phyloP scores from a whole-genome alignment of 2,329 filamentous ascomycete genomes.

The Colletotrichum tamarilloi region DNA sequence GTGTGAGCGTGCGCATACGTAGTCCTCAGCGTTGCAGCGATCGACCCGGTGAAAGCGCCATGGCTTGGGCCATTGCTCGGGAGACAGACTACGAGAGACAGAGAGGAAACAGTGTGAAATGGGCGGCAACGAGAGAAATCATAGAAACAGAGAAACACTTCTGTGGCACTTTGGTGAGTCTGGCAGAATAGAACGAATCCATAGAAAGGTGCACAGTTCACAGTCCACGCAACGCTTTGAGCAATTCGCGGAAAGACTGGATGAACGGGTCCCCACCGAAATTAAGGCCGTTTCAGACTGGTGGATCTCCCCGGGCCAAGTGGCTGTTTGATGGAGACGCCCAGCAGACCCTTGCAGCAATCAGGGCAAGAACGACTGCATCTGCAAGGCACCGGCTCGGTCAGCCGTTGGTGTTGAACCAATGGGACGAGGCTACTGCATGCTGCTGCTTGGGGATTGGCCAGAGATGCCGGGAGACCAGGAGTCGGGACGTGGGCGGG shows the following conservation, averaged over 20 bases:
- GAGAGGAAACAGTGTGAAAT: not conserved
- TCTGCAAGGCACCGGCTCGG: conserved; percentile 38
- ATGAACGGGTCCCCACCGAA: conserved; percentile 37
- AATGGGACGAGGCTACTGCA: not conserved
- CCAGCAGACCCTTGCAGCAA: conserved; percentile 36
- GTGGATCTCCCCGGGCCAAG: conserved; percentile 30
- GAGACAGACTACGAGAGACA: not conserved
- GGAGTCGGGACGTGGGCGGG: conserved; percentile 12
- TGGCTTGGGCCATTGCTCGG: not conserved
- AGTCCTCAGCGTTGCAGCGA: conserved; percentile 16
- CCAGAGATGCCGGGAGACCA: not conserved
- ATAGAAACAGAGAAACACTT: not conserved
- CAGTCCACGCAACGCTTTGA: conserved; percentile 1
- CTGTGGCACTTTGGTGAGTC: not conserved
- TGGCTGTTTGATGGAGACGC: conserved; percentile 30
- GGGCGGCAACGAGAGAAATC: not conserved
- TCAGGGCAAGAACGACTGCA: conserved; percentile 23
- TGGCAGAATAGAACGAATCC: not conserved
- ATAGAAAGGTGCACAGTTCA: conserved; percentile 22
- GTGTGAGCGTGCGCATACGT: not conserved
- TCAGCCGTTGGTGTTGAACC: conserved; percentile 5
- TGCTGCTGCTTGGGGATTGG: conserved; percentile 20
- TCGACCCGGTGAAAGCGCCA: conserved; percentile 12
- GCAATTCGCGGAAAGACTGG: conserved; percentile 27
- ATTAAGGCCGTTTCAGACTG: conserved; percentile 37